Evolutionary conservation across 2,329 filamentous ascomycete species (phyloP), one percentile per base, ranked within the genome.

Genomic region (Aspergillus jensenii): DNA sequence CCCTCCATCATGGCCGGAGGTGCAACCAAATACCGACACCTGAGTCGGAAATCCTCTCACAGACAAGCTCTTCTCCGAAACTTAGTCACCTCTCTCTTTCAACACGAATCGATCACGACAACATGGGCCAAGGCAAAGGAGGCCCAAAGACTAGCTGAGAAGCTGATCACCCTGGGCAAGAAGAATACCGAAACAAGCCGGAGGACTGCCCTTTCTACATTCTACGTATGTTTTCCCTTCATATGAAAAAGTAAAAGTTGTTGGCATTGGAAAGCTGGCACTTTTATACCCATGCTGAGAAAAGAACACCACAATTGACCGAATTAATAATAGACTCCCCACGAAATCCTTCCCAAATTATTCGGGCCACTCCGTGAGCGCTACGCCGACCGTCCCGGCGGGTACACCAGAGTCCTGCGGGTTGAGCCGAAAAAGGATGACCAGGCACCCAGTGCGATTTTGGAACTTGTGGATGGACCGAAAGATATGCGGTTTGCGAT

Each of bases 61-160:
- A 87, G 95, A 74, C 87, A 93, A 80, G 93, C 95, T 53, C 86
- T 99, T 67, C 87, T 99, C 66, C 91, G 95, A 71, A 97, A 98
- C 78, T 83, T 99, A 61, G 93, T 98, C 74, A 96, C 93, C 66
- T 95, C 93, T 55, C 89, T 99, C 65, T 90, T 99, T 79, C 84
- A 90, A 76, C 87, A 96, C 77, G 95, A 99, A 81, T 87, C 91
- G 62, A 96, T 99, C 79, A 87, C 89, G 63, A 99, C 95, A 51
- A 96, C 95, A 78, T 97, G 90, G 84, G 88, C 89, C 74, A 98
- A 98, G 79, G 95, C 95, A 48, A 99, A 98, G 79, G 95, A 99
- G 80, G 90, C 95, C 19, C 95, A 99, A 79, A 85, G 90, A 44
- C 76, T 98, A 67, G 95, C 93, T 7, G 95, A 99, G 74, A 96